Evolutionary conservation across 768 basidiomycete species (phyloP), one percentile per base, ranked within the genome.

Genomic region (Kockovaella imperatae): DNA sequence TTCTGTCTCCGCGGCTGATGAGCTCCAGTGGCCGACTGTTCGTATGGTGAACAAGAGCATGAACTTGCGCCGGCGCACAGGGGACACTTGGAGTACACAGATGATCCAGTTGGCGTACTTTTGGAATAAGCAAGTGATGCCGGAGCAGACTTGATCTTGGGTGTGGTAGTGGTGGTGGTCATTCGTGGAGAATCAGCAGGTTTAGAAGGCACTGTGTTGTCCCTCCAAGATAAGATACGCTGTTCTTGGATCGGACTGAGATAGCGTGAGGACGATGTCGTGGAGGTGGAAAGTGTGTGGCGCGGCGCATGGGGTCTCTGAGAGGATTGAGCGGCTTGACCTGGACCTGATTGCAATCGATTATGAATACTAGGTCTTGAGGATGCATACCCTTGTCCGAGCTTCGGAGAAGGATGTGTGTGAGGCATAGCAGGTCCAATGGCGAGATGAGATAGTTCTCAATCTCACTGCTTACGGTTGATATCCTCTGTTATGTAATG

Each of bases 211-310:
- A 43, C 36, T 20, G 35, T 24, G 6, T 38, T 38, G 14, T 35
- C 38, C 2, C 49, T 31, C 54, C 54, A 56, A 14, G 49, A 42
- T 1, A 56, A 41, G 29, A 56, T 56, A 24, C 54, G 54, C 17
- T 47, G 35, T 52, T 51, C 49, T 41, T 56, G 54, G 11, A 51
- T 42, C 17, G 54, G 54, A 30, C 45, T 34, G 35, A 56, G 49
- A 42, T 44, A 56, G 24, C 42, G 17, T 21, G 35, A 36, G 4
- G 52, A 48, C 3, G 46, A 34, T 13, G n/a, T 20, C 15, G 45
- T 20, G 5, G 47, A 53, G 11, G 36, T 13, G 11, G 52, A 35
- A 10, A 29, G 46, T 42, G 10, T 48, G n/a, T 38, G 42, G 17
- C 34, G 40, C n/a, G n/a, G n/a, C n/a, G n/a, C n/a, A n/a, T 45